Evolutionary conservation across 805 yeast species (phyloP).

Genomic region (Candida chauliodis): DNA sequence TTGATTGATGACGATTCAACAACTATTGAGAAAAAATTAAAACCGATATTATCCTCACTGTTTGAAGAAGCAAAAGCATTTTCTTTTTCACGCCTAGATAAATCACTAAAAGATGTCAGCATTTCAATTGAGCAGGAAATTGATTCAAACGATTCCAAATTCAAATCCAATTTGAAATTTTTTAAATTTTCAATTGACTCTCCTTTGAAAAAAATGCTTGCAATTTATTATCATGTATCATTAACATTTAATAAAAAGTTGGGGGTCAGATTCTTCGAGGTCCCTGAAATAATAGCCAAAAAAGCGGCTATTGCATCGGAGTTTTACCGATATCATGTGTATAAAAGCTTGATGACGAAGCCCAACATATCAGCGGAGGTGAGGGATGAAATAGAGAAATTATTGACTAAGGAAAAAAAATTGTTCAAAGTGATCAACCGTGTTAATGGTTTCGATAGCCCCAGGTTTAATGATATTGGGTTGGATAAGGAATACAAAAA

Average conservation of each 20-base stretch:
- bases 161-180: not conserved
- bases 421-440: conserved; percentile 14
- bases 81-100: not conserved
- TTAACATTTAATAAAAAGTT: conserved; percentile 1
- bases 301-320: not conserved
- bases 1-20: not conserved
- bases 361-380: not conserved
- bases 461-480: conserved; percentile 11
- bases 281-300: conserved; percentile 4
- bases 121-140: not conserved
- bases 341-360: not conserved
- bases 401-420: conserved; percentile 11
- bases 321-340: conserved; percentile 3
- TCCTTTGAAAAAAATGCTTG: conserved; percentile 1
- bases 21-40: not conserved
- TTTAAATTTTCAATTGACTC: not conserved
- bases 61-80: not conserved
- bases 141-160: not conserved
- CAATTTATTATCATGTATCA: conserved; percentile 4
- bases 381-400: not conserved
- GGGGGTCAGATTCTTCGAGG: not conserved
- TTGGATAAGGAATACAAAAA: conserved; percentile 7
- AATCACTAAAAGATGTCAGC: not conserved
- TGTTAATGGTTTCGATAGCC: conserved; percentile 7
- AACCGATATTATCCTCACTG: not conserved